phyloP scores from a whole-genome alignment of 805 yeast species.

The Priceomyces medius region DNA sequence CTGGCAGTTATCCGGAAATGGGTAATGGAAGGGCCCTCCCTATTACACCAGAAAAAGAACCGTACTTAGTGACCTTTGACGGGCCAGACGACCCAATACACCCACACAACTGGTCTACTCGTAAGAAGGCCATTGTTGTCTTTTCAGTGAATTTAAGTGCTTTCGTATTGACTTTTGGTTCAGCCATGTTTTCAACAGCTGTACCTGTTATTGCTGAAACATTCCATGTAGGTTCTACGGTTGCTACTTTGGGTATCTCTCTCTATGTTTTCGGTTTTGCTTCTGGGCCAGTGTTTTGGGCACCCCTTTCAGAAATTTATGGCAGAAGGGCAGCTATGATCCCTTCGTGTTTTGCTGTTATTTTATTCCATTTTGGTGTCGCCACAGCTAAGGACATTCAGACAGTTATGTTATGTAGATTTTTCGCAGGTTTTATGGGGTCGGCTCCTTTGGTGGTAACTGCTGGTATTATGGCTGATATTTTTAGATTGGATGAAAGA shows the following conservation, averaged over 20 bases:
- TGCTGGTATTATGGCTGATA: conserved; percentile 78
- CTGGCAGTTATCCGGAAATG: conserved; percentile 18
- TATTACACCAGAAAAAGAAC: not conserved
- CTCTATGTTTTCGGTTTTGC: conserved; percentile 88
- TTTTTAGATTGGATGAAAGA: conserved; percentile 49
- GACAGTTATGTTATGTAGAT: conserved; percentile 68
- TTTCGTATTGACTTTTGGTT: conserved; percentile 41
- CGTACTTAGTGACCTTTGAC: conserved; percentile 13
- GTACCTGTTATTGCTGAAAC: conserved; percentile 42
- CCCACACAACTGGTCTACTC: conserved; percentile 37
- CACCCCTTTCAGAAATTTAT: conserved; percentile 26
- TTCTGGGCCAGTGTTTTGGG: conserved; percentile 87
- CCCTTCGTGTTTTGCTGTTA: conserved; percentile 39
- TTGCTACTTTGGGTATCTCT: conserved; percentile 69
- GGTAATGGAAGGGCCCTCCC: conserved; percentile 14
- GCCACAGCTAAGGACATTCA: conserved; percentile 74
- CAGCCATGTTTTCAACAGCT: conserved; percentile 70
- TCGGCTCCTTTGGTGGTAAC: conserved; percentile 77
- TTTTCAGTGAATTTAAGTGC: conserved; percentile 46
- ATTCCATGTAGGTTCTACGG: conserved; percentile 62
- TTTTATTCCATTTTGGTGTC: conserved; percentile 40
- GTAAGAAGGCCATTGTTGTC: conserved; percentile 20
- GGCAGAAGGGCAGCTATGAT: conserved; percentile 37
- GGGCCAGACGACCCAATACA: conserved; percentile 18
- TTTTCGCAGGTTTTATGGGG: conserved; percentile 72